phyloP scores from a whole-genome alignment of 1,284 basidiomycete genomes.

The Athelia psychrophila region DNA sequence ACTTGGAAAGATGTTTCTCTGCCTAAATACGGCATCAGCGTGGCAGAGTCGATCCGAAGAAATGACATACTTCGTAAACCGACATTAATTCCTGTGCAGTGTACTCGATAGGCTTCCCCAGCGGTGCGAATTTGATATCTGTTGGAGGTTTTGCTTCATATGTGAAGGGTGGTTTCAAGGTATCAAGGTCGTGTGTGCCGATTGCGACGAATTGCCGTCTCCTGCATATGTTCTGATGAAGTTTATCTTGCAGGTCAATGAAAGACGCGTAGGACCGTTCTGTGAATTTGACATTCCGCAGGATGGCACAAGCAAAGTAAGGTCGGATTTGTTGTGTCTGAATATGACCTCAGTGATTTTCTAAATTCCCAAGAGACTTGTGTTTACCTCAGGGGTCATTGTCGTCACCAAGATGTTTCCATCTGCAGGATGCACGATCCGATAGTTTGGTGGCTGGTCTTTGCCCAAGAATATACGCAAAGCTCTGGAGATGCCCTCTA shows the following conservation, averaged over 20 bases:
- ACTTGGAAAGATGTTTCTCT: constrained; percentile 89
- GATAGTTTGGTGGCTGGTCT: constrained; percentile 70
- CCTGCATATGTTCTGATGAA: constrained; percentile 95
- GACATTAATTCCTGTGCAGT: constrained; percentile 87
- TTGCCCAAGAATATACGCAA: constrained; percentile 85
- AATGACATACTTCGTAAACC: constrained; percentile 74
- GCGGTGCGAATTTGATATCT: constrained; percentile 87
- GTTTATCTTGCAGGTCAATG: constrained; percentile 98
- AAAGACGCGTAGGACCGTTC: constrained; percentile 92
- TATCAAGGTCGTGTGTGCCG: constrained; percentile 97
- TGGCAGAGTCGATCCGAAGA: background rate
- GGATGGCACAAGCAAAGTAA: constrained; percentile 87
- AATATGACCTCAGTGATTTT: constrained; percentile 2
- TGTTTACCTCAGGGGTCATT: constrained; percentile 67
- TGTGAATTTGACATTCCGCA: constrained; percentile 90
- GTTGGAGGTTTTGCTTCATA: constrained; percentile 91
- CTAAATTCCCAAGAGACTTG: background rate
- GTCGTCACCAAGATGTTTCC: constrained; percentile 73
- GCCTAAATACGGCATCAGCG: constrained; percentile 43
- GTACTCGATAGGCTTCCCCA: constrained; percentile 75
- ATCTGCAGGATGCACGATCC: constrained; percentile 62
- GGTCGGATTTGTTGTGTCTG: constrained; percentile 86
- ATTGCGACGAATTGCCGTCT: constrained; percentile 92
- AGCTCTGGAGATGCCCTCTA: constrained; percentile 92
- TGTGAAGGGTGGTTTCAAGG: constrained; percentile 82